Conservation (phyloP, 2,329 filamentous ascomycete genomes). For the Beauveria scarabaeidicola region DNA sequence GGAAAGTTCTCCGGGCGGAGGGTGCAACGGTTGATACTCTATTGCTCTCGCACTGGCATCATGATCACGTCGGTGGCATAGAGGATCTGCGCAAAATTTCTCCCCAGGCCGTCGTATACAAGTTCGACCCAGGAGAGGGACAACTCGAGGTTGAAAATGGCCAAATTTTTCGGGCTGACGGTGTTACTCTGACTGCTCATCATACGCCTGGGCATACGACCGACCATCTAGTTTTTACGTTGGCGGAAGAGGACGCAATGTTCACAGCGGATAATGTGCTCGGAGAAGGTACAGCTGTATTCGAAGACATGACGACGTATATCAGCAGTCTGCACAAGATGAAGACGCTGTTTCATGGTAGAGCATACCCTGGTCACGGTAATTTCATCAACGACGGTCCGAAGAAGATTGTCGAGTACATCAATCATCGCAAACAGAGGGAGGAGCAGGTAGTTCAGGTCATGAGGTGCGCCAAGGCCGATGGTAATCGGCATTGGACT, state of each 20-base stretch:
- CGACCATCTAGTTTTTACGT: constrained; percentile 72
- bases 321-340: constrained; percentile 61
- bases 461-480: constrained; percentile 31
- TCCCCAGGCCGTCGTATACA: constrained; percentile 57
- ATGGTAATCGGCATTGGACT: constrained; percentile 42
- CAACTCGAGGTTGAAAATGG: constrained; percentile 41
- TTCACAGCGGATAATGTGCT: constrained; percentile 88
- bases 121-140: constrained; percentile 47
- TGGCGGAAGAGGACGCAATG: constrained; percentile 72
- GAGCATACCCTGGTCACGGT: constrained; percentile 84
- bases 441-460: constrained; percentile 69
- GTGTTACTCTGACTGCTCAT: constrained; percentile 58
- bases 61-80: constrained; percentile 75
- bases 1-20: constrained; percentile 56
- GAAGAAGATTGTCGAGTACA: constrained; percentile 70
- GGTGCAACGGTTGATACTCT: constrained; percentile 58
- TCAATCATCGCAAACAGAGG: constrained; percentile 68
- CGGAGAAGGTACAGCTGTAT: constrained; percentile 78
- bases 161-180: constrained; percentile 47
- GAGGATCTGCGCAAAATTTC: constrained; percentile 55
- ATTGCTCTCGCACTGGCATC: constrained; percentile 88
- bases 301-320: constrained; percentile 67
- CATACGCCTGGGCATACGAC: constrained; percentile 60
- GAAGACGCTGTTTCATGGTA: constrained; percentile 54
- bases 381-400: constrained; percentile 65